Base-by-base conservation (phyloP, 2,329 filamentous ascomycete species). In the Colletotrichum sublineola region DNA sequence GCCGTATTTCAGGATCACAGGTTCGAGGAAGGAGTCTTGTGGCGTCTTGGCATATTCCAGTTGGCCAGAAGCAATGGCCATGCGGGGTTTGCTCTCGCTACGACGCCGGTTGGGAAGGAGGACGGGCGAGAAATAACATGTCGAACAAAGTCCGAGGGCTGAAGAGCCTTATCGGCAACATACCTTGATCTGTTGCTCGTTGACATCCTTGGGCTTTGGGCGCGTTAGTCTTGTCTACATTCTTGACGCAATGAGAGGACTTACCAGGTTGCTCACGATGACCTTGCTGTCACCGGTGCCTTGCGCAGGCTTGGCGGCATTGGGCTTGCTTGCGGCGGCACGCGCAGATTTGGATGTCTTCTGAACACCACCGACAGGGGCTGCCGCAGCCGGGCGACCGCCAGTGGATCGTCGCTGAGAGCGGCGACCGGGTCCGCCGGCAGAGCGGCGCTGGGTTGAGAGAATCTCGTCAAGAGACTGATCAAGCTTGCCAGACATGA, bases 181-280 rank as follows among this genome's bases (percentile, higher is more conserved):
- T 99, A 99, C 96, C 96, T 99, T 98, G 88, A 99, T 97, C 92
- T 97, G 94, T 87, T 87, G 87, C 90, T 98, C 96, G 86, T 91
- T 94, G 84, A 99, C 95, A 91, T 99, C 96, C 87, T 92, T 92
- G 83, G 96, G 96, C 94, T 98, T 77, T 44, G 68, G 24, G 11
- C 36, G 63, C 38, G 83, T 93, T 86, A 93, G 88, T 61, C 57
- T 57, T 29, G 44, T n/a, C 14, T 50, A 31, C 6, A 50, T 14
- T 42, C 3, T 57, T 60, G 50, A 3, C 29, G 36, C 46, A 18
- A 24, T 29, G 9, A 31, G 40, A 20, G 60, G 7, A 46, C 95
- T 84, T 92, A 98, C 95, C 89, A 99, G 90, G 87, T 97, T 97
- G 92, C 94, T 97, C 86, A 99, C 96, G 84, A 97, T 94, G 86